These are phyloP conservation scores for Plantago elongata DNA, from an alignment of 257 asterid genomes.

Conservation along the genomic window DNA sequence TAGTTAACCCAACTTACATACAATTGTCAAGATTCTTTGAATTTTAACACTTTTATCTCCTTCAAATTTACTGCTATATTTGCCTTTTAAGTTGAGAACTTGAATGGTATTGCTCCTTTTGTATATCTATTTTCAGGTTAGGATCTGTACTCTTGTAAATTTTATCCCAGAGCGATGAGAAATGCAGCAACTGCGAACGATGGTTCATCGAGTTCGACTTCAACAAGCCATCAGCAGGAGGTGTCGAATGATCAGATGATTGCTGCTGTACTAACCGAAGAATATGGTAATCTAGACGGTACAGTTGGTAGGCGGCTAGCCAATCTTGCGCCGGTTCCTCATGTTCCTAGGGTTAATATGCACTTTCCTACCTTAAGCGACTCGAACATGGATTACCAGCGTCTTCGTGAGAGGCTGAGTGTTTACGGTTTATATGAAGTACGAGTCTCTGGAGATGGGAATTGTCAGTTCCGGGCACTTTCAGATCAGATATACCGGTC, in stretches of 20 bases:
- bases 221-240: conserved; percentile 39
- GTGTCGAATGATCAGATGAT: conserved; percentile 58
- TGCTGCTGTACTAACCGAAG: conserved; percentile 55
- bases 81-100: background rate
- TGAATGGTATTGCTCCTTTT: too few relatives aligned
- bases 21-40: background rate
- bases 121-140: background rate
- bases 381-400: conserved; percentile 54
- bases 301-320: conserved; percentile 49
- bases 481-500: conserved; percentile 69
- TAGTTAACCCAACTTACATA: background rate
- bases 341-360: conserved; percentile 49
- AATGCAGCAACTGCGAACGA: conserved; percentile 29
- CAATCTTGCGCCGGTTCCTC: conserved; percentile 53
- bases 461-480: conserved; percentile 77
- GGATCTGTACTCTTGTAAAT: conserved; percentile 4
- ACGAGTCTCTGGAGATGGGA: conserved; percentile 65
- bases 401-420: conserved; percentile 59
- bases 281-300: conserved; percentile 52
- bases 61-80: background rate
- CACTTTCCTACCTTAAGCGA: conserved; percentile 48
- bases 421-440: conserved; percentile 52
- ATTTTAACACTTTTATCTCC: background rate
- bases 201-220: conserved; percentile 42
- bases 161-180: conserved; percentile 25